Percentiles rank a stretch among this genome's conserved stretches.
Evolutionary conservation across 208 protist species (phyloP).

Genomic region (Angomonas desouzai): DNA sequence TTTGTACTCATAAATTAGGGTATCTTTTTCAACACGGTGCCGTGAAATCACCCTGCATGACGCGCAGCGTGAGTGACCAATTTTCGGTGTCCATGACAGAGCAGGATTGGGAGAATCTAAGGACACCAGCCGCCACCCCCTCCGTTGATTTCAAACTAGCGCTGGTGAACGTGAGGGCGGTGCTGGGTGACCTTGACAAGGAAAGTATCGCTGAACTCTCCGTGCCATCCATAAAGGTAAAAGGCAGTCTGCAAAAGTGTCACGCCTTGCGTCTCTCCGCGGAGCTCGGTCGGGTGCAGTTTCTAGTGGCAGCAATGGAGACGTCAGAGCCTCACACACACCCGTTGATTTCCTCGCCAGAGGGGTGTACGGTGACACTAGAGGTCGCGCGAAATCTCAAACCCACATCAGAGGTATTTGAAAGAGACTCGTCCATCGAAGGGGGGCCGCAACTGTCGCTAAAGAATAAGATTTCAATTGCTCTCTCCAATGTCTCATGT

Average conservation of each 20-base stretch:
- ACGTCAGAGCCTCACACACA: not conserved
- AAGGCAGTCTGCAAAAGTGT: not conserved
- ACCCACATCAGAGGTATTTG: no score
- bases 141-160: not conserved
- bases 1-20: not conserved
- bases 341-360: no score
- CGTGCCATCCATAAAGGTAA: not conserved
- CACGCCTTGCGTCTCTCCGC: not conserved
- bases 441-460: not conserved
- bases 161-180: not conserved
- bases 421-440: no score
- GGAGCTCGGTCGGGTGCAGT: not conserved
- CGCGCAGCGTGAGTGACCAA: not conserved
- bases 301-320: not conserved
- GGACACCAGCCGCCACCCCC: not conserved
- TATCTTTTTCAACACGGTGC: not conserved
- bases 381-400: no score
- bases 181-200: not conserved
- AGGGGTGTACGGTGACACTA: no score
- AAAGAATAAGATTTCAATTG: not conserved
- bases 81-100: conserved; percentile 7
- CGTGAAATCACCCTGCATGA: not conserved
- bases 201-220: not conserved
- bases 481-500: not conserved
- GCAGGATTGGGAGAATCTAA: not conserved